Evolutionary conservation across 805 yeast species (phyloP), one percentile per base, ranked within the genome.

Genomic region (Huiozyma sinensis): DNA sequence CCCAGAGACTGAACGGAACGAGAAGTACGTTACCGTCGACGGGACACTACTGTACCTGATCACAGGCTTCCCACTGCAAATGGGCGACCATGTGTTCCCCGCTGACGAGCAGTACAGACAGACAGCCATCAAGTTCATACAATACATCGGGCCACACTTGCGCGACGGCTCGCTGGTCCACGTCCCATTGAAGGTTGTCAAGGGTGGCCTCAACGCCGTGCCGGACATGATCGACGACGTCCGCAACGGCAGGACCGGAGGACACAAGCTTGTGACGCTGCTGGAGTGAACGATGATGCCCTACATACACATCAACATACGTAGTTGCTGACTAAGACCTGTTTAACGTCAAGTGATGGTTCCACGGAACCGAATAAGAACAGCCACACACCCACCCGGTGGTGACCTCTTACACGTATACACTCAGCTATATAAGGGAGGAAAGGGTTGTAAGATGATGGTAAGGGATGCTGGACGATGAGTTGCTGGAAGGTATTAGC

Each of bases 41-140:
- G 42, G 45, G 5, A 59, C 73, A 1, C 44, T 69, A 32, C 66
- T 66, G 6, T 71, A 70, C 42, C 43, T 58, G 7, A 64, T 61
- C 8, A 46, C 49, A 31, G 73, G 72, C 43, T 55, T 56, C 12
- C 60, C 56, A 9, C 49, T 59, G 29, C 39, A 54, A 24, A 57
- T 68, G 31, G 58, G 51, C 9, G 53, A 51, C 10, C 2, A 38
- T 7, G 40, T 17, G 38, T 44, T 53, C 12, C 57, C 52, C 34
- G 56, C 51, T 24, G 47, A 41, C 31, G 51, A 45, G 48, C 54
- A 38, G 13, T 52, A 49, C 39, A 54, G 48, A 41, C 41, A 38
- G 35, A 56, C 40, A 51, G 55, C 48, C 39, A 48, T 42, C 32
- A 50, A 45, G 47, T 63, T 56, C 47, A 58, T 65, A 36, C 41